Evolutionary conservation across 2,329 filamentous ascomycete genomes (phyloP), one percentile per base, ranked within the genome.

Genomic region (Sclerotinia nivalis): DNA sequence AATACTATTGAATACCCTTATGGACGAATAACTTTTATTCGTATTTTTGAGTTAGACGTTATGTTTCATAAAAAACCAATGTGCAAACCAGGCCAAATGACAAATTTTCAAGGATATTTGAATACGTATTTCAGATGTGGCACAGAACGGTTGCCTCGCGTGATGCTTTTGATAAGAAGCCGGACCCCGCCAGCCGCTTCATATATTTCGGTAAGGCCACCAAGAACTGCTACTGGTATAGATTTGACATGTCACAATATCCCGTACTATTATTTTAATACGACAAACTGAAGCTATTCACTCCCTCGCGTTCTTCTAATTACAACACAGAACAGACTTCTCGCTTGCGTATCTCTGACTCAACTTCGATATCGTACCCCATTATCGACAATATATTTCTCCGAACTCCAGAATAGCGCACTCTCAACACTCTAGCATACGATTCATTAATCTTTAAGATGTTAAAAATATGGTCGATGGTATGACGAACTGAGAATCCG

Each of bases 391-490:
- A 22, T 52, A 52, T 64, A 64, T 20, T 40, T 22, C n/a, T 28
- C 20, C 22, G 2, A 52, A 64, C 61, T 52, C n/a, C 31, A 37
- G 8, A 15, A 64, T 40, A 15, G 15, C 6, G 13, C 45, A 69
- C 47, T 37, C 10, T n/a, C 15, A 18, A 52, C 18, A 40, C 45
- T 47, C 28, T 10, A 47, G 28, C 10, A 45, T 20, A 56, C 7
- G 25, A 28, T 13, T 40, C 12, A 31, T 25, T 28, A 25, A 28
- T 62, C 62, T 70, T 74, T 83, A 94, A 84, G 79, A 98, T 98
- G 96, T 87, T 97, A 86, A 98, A 98, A 85, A 97, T 98, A 85
- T 98, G 95, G 96, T 97, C 93, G 78, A 97, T 98, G 95, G 93
- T 96, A 85, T 66, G 86, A 78, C 34, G 28, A 62, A 49, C 47